Evolutionary conservation across 129 eudicot species (phyloP).

Genomic region (Flaveria linearis): DNA sequence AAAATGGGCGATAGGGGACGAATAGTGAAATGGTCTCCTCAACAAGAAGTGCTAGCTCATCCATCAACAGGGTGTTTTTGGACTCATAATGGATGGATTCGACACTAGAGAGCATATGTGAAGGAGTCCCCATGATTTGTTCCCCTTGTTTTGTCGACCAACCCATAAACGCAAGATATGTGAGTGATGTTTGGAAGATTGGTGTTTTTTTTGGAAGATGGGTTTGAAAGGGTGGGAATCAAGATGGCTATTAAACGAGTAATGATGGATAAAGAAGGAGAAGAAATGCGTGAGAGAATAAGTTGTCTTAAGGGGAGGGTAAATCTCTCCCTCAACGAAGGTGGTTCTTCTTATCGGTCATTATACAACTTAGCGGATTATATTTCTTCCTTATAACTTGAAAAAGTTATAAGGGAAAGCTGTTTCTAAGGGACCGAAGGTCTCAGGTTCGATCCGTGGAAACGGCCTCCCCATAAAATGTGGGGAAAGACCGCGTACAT

Average conservation of each 20-base stretch:
- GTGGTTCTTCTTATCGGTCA: conserved; percentile 40
- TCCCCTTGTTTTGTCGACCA: conserved; percentile 45
- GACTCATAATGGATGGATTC: conserved; percentile 64
- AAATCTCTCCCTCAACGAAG: conserved; percentile 23
- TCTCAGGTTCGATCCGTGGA: no score
- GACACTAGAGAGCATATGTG: conserved; percentile 52
- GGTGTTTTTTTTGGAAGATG: conserved; percentile 43
- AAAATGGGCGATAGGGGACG: conserved; percentile 39
- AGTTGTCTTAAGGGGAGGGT: conserved; percentile 33
- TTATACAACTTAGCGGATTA: conserved; percentile 30
- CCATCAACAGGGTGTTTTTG: conserved; percentile 42
- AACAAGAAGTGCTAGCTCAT: conserved; percentile 52
- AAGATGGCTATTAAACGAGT: conserved; percentile 34
- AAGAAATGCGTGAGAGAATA: conserved; percentile 31
- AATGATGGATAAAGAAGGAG: conserved; percentile 48
- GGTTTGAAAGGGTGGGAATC: conserved; percentile 32
- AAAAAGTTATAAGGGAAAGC: no score
- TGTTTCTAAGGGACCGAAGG: no score
- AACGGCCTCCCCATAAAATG: no score
- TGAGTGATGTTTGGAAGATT: conserved; percentile 43
- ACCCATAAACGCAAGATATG: conserved; percentile 43
- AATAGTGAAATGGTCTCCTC: conserved; percentile 53
- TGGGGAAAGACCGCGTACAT: no score
- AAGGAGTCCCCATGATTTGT: conserved; percentile 59
- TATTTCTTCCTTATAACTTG: conserved; percentile 17